Base-by-base conservation (phyloP, 306 rosid species). In the Bauhinia variegata region DNA sequence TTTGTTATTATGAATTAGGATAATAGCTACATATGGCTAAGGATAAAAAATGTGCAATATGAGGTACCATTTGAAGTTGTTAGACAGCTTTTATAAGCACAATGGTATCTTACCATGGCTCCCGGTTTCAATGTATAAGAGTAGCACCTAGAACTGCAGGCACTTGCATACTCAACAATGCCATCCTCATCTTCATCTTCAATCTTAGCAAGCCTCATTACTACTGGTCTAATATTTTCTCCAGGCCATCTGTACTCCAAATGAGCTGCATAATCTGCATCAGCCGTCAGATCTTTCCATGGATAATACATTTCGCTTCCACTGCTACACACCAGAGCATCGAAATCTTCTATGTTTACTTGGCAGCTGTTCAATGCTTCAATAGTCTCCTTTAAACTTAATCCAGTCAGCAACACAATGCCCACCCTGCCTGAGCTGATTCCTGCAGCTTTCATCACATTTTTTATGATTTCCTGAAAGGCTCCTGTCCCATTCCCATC, bases 271-370 rank as follows among this genome's bases (percentile, higher is more conserved):
- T 87, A 89, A 71, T 89, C 91, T 34, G 66, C 77, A 71, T 87
- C 96, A 17, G 79, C 79, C 63, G 78, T 76, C 74, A 78, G 61
- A 71, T 85, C 95, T 55, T 80, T 78, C 91, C 95, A 87, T 11
- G 96, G 91, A 64, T 84, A 89, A 57, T 85, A 89, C 78, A 89
- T 76, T 68, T 89, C 96, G 78, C 91, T 83, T 63, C 96, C 96
- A 69, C 87, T 89, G 54, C 71, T 81, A 65, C 95, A 89, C 61
- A 79, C 91, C 64, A 87, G 7, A 14, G 88, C 89, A 73, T 89
- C 96, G 34, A 89, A 87, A 37, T 87, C 91, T 66, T 81, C 83
- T 66, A 75, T 44, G 67, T 79, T 87, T 43, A 77, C 80, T 61
- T 85, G 81, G 71, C 60, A 72, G 52, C 65, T 54, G 80, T 67